Evolutionary conservation across 495 filamentous ascomycete species (phyloP).

Genomic region (Amorphotheca resinae): DNA sequence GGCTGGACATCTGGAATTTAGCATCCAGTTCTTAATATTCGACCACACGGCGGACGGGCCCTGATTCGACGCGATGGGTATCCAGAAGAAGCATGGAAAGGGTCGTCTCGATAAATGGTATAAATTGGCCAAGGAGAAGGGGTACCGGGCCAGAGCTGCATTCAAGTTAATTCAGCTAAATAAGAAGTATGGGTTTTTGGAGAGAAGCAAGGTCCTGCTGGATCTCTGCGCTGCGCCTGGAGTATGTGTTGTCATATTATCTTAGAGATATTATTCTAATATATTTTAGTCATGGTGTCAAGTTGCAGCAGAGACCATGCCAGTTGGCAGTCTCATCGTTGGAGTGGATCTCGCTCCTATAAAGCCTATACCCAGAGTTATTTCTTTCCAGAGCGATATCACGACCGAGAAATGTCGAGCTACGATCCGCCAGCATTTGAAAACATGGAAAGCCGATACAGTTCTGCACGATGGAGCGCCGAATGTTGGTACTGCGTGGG

Average conservation of each 20-base stretch:
- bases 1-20: too few species aligned
- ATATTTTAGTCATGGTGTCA: slow-evolving; percentile 79
- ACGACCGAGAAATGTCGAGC: slow-evolving; percentile 92
- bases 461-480: slow-evolving; percentile 98
- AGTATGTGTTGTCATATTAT: slow-evolving; percentile 32
- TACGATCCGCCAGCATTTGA: slow-evolving; percentile 81
- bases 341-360: slow-evolving; percentile 94
- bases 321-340: slow-evolving; percentile 75
- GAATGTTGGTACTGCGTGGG: slow-evolving; percentile 96
- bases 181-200: slow-evolving; percentile 95
- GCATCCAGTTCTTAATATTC: too few species aligned
- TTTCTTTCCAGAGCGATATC: slow-evolving; percentile 95
- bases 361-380: slow-evolving; percentile 84
- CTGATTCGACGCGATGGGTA: slow-evolving; percentile 62
- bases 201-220: slow-evolving; percentile 87
- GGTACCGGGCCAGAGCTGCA: slow-evolving; percentile 88
- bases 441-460: slow-evolving; percentile 94
- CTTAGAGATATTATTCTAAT: slow-evolving; percentile 21
- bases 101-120: slow-evolving; percentile 98
- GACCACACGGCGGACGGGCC: too few species aligned
- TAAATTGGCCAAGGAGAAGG: slow-evolving; percentile 94
- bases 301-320: slow-evolving; percentile 94
- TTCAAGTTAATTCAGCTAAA: slow-evolving; percentile 99
- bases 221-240: slow-evolving; percentile 97
- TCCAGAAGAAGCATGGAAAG: slow-evolving; percentile 99